Evolutionary conservation across 345 rosid genomes (phyloP).

Genomic region (Luvunga scandens): DNA sequence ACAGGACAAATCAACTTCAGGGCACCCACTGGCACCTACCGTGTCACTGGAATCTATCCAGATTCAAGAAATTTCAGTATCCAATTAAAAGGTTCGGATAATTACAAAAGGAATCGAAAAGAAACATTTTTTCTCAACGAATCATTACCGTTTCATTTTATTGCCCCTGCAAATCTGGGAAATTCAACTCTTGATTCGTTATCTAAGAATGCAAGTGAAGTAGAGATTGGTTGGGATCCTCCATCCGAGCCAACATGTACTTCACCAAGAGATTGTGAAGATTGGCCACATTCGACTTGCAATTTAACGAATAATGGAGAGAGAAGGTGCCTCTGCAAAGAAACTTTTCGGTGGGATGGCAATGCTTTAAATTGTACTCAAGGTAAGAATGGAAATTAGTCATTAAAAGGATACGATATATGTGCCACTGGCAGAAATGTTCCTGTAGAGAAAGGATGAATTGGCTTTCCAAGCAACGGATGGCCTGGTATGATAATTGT

Average conservation of each 20-base stretch:
- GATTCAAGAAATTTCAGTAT: conserved; percentile 35
- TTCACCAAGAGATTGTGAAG: conserved; percentile 46
- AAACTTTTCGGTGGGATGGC: conserved; percentile 37
- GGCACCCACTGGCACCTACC: conserved; percentile 14
- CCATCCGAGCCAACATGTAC: conserved; percentile 50
- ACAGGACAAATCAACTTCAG: conserved; percentile 42
- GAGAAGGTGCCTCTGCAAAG: conserved; percentile 47
- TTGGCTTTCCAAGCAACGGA: not conserved
- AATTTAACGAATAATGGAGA: conserved; percentile 1
- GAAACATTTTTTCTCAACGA: conserved; percentile 11
- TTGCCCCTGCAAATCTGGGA: conserved; percentile 18
- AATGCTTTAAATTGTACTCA: conserved; percentile 43
- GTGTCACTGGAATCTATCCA: conserved; percentile 25
- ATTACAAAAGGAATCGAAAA: conserved; percentile 10
- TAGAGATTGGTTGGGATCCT: conserved; percentile 49
- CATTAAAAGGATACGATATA: not conserved
- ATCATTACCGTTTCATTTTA: conserved; percentile 24
- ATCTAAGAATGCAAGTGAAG: conserved; percentile 23
- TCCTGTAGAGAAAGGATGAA: not conserved
- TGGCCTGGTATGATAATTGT: not conserved
- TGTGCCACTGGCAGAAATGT: not conserved
- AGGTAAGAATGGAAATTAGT: conserved; percentile 26
- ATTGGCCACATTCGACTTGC: conserved; percentile 55
- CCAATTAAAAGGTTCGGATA: conserved; percentile 21
- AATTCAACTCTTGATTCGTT: not conserved